A percentile compares a stretch with the other conserved stretches of the same genome.
These are phyloP conservation scores for Roridomyces roridus DNA, from an alignment of 768 basidiomycete species.

Conservation along the genomic window DNA sequence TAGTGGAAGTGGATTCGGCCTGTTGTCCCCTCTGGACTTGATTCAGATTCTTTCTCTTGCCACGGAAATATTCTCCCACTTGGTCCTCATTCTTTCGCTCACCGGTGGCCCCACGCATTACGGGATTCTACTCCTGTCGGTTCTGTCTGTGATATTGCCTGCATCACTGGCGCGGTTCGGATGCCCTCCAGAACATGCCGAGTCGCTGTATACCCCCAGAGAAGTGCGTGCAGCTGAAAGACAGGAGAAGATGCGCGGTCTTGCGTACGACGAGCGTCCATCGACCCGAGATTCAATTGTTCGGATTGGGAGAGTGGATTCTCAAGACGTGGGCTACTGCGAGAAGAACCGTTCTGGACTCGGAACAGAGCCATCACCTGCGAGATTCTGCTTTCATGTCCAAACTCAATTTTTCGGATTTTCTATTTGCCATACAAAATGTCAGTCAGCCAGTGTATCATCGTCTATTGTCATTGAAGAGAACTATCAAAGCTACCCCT, in stretches of 20 bases:
- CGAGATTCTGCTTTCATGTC: slow-evolving; percentile 55
- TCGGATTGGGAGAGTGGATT: slow-evolving; percentile 87
- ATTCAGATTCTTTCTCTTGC: slow-evolving; percentile 73
- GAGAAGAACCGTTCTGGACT: slow-evolving; percentile 61
- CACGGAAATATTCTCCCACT: slow-evolving; percentile 75
- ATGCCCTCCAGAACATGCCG: slow-evolving; percentile 45
- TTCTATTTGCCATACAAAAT: slow-evolving; percentile 72
- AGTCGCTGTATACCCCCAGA: slow-evolving; percentile 53
- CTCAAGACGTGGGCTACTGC: slow-evolving; percentile 77
- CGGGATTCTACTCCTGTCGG: slow-evolving; percentile 63
- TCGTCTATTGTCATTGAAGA: slow-evolving; percentile 24
- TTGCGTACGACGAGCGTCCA: slow-evolving; percentile 76
- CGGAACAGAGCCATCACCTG: slow-evolving; percentile 52
- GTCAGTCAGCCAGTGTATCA: slow-evolving; percentile 47
- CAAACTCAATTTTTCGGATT: slow-evolving; percentile 67
- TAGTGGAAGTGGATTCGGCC: slow-evolving; percentile 76
- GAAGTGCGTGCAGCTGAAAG: slow-evolving; percentile 72
- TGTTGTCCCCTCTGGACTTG: slow-evolving; percentile 82
- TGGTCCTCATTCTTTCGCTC: slow-evolving; percentile 71
- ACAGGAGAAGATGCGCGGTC: slow-evolving; percentile 75
- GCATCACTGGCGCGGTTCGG: slow-evolving; percentile 60
- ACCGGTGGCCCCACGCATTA: slow-evolving; percentile 62
- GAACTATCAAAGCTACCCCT: slow-evolving; percentile 65
- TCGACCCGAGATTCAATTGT: slow-evolving; percentile 83
- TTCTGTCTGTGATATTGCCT: slow-evolving; percentile 66